Percentiles rank a stretch among this genome's conserved stretches.
Evolutionary conservation across 2,329 filamentous ascomycete species (phyloP).

Genomic region (Coleophoma crateriformis): DNA sequence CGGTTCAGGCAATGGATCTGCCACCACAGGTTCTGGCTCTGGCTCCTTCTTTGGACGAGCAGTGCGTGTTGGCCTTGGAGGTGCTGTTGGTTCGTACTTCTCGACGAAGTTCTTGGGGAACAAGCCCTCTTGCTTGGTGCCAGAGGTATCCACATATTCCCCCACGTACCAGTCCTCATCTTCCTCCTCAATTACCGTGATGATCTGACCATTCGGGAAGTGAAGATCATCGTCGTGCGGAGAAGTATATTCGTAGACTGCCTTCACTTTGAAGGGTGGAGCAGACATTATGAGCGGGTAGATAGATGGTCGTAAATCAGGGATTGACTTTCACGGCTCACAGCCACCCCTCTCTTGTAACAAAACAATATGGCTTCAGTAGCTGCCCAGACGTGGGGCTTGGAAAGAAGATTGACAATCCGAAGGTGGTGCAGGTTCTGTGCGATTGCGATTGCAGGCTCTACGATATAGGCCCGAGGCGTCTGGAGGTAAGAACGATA

Average conservation of each 20-base stretch:
- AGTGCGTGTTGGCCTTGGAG: constrained; percentile 74
- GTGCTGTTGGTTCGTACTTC: constrained; percentile 85
- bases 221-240: constrained; percentile 91
- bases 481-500: background rate
- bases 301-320: constrained; percentile 5
- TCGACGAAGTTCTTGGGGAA: constrained; percentile 98
- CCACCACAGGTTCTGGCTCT: constrained; percentile 25
- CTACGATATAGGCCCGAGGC: constrained; percentile 13
- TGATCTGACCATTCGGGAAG: constrained; percentile 80
- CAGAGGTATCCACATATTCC: constrained; percentile 74
- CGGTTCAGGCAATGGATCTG: constrained; percentile 30
- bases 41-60: constrained; percentile 57
- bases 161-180: constrained; percentile 92
- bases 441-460: constrained; percentile 4
- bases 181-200: constrained; percentile 88
- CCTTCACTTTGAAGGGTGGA: constrained; percentile 86
- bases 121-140: constrained; percentile 74
- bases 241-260: constrained; percentile 90
- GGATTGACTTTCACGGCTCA: constrained; percentile 20
- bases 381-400: constrained; percentile 8
- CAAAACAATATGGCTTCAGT: constrained; percentile 13
- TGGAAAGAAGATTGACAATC: constrained; percentile 4
- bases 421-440: background rate
- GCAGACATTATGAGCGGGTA: constrained; percentile 53
- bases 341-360: constrained; percentile 8